Conservation (phyloP, 1,284 basidiomycete species). For the Stereum hirsutum region DNA sequence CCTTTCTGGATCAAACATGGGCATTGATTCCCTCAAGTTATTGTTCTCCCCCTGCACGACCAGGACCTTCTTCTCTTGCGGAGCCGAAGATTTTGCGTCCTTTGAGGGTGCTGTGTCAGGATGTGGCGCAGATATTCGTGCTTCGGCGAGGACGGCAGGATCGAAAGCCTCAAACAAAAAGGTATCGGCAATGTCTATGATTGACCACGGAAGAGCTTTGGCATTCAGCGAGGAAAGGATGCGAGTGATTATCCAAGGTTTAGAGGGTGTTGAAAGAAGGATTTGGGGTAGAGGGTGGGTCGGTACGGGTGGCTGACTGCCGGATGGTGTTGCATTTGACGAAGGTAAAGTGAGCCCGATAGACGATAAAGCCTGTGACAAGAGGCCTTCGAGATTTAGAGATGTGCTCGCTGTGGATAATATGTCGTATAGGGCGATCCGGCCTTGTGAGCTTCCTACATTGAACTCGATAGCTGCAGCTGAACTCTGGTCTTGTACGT, state of each 20-base stretch:
- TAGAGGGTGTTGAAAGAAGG: conserved; percentile 31
- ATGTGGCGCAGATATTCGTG: neutral
- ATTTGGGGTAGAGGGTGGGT: conserved; percentile 42
- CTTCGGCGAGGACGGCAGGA: conserved; percentile 2
- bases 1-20: conserved; percentile 42
- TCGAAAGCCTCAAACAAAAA: conserved; percentile 25
- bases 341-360: conserved; percentile 38
- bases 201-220: conserved; percentile 17
- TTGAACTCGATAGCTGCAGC: neutral
- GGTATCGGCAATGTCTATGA: conserved; percentile 56
- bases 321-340: conserved; percentile 10
- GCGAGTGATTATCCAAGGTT: conserved; percentile 24
- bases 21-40: conserved; percentile 32
- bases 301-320: neutral
- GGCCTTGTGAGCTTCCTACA: neutral
- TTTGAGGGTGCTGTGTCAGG: neutral
- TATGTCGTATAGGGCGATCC: neutral
- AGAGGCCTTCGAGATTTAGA: neutral
- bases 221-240: conserved; percentile 29
- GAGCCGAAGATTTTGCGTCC: neutral
- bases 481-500: neutral
- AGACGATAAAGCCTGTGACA: neutral
- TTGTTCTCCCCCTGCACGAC: conserved; percentile 30
- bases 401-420: neutral
- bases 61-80: neutral